A percentile compares a stretch with the other conserved stretches of the same genome.
Conservation (phyloP, 352 stramenopile genomes). For the Pythium rishiriense region DNA sequence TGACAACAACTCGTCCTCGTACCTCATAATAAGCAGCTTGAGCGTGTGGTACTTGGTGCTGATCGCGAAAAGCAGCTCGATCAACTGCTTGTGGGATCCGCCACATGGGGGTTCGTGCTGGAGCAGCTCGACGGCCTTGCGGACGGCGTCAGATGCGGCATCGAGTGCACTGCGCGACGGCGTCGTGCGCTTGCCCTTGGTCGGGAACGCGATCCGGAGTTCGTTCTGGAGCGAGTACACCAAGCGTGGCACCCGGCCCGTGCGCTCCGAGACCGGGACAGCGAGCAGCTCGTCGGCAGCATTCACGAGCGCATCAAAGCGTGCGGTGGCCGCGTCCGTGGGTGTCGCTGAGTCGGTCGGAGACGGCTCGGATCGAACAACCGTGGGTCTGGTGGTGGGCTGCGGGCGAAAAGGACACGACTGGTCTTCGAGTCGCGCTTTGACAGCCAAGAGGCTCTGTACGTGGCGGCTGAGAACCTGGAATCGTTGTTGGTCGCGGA, state of each 20-base stretch:
- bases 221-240: slow-evolving; percentile 16
- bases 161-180: background rate
- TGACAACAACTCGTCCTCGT: no score
- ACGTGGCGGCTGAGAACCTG: background rate
- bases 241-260: slow-evolving; percentile 4
- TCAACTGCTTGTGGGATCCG: slow-evolving; percentile 12
- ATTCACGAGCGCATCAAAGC: slow-evolving; percentile 5
- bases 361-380: background rate
- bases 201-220: slow-evolving; percentile 8
- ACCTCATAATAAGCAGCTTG: slow-evolving; percentile 14
- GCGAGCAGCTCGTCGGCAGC: slow-evolving; percentile 14
- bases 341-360: background rate
- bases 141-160: background rate
- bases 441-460: background rate
- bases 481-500: background rate
- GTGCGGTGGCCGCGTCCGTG: background rate
- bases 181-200: background rate
- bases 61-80: slow-evolving; percentile 14
- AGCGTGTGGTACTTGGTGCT: slow-evolving; percentile 1
- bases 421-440: background rate
- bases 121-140: slow-evolving; percentile 11
- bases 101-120: slow-evolving; percentile 1
- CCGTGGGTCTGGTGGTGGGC: background rate
- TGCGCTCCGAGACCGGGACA: background rate
- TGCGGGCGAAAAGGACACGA: background rate